A percentile compares a stretch with the other conserved stretches of the same genome.
These are phyloP conservation scores for Boletus nobilissimus DNA, from an alignment of 1,284 basidiomycete species.

Conservation along the genomic window DNA sequence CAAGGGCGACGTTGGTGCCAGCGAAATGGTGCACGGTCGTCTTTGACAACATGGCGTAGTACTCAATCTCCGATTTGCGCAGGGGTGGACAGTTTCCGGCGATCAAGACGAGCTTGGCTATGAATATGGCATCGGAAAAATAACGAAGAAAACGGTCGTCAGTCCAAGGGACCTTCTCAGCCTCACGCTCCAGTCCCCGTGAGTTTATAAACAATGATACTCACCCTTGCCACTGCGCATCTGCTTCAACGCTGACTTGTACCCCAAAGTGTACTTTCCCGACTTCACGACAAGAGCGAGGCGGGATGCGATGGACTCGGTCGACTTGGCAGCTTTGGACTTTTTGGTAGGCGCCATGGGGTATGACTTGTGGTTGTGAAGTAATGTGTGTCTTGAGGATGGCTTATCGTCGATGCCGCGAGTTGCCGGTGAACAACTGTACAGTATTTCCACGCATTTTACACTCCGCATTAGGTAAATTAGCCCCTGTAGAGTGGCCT, in stretches of 20 bases:
- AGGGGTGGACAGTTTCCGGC: constrained; percentile 99
- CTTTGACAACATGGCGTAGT: constrained; percentile 99
- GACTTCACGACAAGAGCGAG: constrained; percentile 99
- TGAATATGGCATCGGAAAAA: constrained; percentile 23
- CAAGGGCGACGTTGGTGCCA: constrained; percentile 97
- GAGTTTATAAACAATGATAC: constrained; percentile 57
- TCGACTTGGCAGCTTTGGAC: constrained; percentile 90
- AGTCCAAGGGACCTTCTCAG: constrained; percentile 96
- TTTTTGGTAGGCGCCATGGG: constrained; percentile 94
- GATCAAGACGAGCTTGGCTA: constrained; percentile 99
- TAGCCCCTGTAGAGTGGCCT: constrained; percentile 16
- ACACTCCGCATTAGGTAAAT: constrained; percentile 35
- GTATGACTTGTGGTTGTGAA: constrained; percentile 40
- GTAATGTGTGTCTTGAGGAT: constrained; percentile 35
- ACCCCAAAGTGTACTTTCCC: constrained; percentile 91
- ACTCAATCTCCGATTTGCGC: constrained; percentile 99
- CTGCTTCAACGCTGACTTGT: constrained; percentile 98
- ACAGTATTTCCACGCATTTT: constrained; percentile 36
- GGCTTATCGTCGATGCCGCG: constrained; percentile 18
- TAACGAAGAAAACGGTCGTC: constrained; percentile 47
- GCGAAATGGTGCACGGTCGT: constrained; percentile 97
- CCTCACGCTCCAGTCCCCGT: constrained; percentile 93
- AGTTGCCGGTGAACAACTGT: constrained; percentile 38
- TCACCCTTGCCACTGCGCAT: constrained; percentile 98
- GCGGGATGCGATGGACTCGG: constrained; percentile 95